Evolutionary conservation across 2,329 filamentous ascomycete genomes (phyloP), one percentile per base, ranked within the genome.

Genomic region (Drechslerella coelobrocha): DNA sequence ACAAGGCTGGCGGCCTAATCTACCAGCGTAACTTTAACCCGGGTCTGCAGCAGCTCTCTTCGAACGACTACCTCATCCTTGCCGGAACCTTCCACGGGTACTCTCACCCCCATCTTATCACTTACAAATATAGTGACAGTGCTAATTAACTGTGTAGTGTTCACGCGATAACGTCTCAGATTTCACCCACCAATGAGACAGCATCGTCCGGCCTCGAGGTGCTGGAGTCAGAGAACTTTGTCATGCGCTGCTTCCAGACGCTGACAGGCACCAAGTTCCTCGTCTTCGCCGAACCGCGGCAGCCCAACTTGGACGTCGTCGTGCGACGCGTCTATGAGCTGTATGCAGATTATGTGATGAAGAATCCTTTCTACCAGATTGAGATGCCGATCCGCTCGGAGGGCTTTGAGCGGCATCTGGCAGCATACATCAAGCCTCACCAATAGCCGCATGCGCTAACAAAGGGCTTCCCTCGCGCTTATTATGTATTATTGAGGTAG

Each of bases 321-420:
- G 88, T 96, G 75, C 85, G 87, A 78, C 89, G 87, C 79, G 88
- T 97, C 76, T 97, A 99, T 79, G 94, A 97, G 79, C 81, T 97
- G 56, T 99, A 97, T 81, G 86, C 91, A 54, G 94, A 99, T 80
- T 97, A 91, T 78, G 94, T 99, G 75, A 97, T 97, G 91, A 99
- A 97, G 84, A 99, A 99, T 79, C 94, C 94, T 0, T 99, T 99
- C 78, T 97, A 97, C 81, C 92, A 94, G 77, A 83, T 96, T 63
- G 94, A 99, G 81, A 99, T 97, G 92, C 94, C 94, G 5, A 87
- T 99, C 59, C 84, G 94, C 72, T 96, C 94, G 80, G 94, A 97
- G 78, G 89, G 91, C 75, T 99, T 97, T 81, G 94, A 99, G 79
- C 84, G 92, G 75, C 91, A 91, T 79, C 79, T 97, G 73, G 84